Evolutionary conservation across 208 protist species (phyloP).

Genomic region (Leishmania amazonensis): DNA sequence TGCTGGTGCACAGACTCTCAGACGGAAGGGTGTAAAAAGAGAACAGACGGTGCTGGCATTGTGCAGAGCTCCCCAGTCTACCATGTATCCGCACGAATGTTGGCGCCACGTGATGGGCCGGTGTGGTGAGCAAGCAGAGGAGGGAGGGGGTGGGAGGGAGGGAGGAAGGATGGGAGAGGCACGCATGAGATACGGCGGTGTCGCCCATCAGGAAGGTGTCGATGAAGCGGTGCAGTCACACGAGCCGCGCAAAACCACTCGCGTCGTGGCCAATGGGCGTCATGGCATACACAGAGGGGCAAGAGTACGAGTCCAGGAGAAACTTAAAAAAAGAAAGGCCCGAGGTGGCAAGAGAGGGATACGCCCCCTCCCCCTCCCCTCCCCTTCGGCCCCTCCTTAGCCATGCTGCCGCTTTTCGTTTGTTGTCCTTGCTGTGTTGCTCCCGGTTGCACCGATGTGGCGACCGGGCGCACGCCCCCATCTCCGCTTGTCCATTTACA

Average conservation of each 20-base stretch:
- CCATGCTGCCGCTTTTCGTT: too few relatives aligned
- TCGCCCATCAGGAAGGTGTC: not conserved
- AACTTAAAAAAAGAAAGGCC: not conserved
- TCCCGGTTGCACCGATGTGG: not conserved
- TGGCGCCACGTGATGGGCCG: not conserved
- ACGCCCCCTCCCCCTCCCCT: too few relatives aligned
- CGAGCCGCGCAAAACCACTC: not conserved
- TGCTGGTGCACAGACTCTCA: too few relatives aligned
- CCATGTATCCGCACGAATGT: not conserved
- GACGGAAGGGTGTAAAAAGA: not conserved
- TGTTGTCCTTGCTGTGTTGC: not conserved
- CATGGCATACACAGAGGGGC: not conserved
- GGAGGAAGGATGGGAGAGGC: too few relatives aligned
- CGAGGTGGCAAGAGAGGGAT: not conserved
- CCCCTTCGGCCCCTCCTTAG: not conserved
- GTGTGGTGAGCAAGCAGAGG: not conserved
- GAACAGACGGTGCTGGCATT: not conserved
- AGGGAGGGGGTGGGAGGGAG: not conserved
- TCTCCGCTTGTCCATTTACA: not conserved
- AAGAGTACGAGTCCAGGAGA: not conserved
- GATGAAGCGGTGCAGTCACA: not conserved
- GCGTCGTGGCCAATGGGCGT: not conserved
- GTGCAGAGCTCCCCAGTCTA: not conserved
- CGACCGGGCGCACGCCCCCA: not conserved
- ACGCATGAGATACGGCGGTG: too few relatives aligned